Evolutionary conservation across 2,329 filamentous ascomycete species (phyloP).

Genomic region (Talaromyces sp.): DNA sequence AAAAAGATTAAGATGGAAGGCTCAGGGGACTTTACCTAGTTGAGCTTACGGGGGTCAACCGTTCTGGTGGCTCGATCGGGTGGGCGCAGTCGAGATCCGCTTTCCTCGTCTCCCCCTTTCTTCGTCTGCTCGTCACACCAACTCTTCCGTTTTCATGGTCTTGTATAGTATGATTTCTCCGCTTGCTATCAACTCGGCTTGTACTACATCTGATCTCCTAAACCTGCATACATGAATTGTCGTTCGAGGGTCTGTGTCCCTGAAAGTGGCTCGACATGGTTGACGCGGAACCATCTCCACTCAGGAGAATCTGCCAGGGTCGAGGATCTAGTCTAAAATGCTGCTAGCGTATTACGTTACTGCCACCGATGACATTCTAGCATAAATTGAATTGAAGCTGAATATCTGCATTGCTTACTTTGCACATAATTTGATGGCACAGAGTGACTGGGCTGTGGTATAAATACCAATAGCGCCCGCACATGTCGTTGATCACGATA

Average conservation of each 20-base stretch:
- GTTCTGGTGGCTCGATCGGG: not conserved
- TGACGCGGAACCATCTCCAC: not conserved
- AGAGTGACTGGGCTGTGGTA: not conserved
- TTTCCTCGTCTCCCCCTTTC: not conserved
- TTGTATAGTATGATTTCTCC: not conserved
- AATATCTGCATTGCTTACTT: not conserved
- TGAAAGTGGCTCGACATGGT: not conserved
- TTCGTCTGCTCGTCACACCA: not conserved
- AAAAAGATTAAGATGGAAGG: not conserved
- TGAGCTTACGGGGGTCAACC: constrained; percentile 6
- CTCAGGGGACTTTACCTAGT: constrained; percentile 13
- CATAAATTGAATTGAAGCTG: not conserved
- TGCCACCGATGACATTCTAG: not conserved
- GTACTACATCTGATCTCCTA: not conserved
- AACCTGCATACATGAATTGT: not conserved
- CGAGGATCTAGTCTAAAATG: not conserved
- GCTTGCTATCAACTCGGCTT: not conserved
- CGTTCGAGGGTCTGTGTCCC: not conserved
- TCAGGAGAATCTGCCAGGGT: not conserved
- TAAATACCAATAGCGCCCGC: not conserved
- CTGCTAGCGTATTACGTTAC: not conserved
- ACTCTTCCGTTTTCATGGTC: not conserved
- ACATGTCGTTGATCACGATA: not conserved
- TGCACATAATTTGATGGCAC: not conserved
- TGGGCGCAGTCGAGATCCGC: not conserved